Evolutionary conservation across 2,329 filamentous ascomycete species (phyloP), one percentile per base, ranked within the genome.

Genomic region (Phoma sp.): DNA sequence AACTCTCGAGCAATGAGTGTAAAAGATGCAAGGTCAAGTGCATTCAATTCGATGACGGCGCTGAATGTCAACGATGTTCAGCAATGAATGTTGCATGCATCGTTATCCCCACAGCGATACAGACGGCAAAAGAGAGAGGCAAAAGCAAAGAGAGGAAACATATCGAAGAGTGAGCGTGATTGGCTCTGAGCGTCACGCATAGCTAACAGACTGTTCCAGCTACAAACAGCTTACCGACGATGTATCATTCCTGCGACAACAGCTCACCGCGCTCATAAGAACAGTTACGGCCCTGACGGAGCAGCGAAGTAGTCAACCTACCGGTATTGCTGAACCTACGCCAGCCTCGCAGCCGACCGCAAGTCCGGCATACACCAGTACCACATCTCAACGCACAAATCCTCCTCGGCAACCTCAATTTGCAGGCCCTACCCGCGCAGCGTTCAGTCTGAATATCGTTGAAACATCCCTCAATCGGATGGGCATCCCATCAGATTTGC

Each of bases 381-480:
- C 22, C n/a, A 43, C 35, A 6, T 44, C 32, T 29, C 60, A 57
- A 22, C 51, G 53, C 29, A 33, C 45, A 3, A 44, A 37, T 8
- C 41, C 51, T 25, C 60, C 60, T 12, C 43, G 33, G 32, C 43
- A 64, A 43, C 61, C 63, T 41, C 59, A 63, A 21, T 66, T 66
- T 38, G 41, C 63, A 10, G 63, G 63, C 2, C 63, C 63, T 19
- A 66, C 63, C 3, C 60, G 62, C 22, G 60, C 63, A 13, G 62
- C 56, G 1, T 64, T 64, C 35, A 63, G 63, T 17, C 55, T 66
- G n/a, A 60, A 59, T 21, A 61, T 66, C n/a, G 61, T 63, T 2
- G 62, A 66, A 36, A 51, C 57, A 4, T 59, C 63, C 2, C 52
- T 66, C 5, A 50, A 53, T 29, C 55, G 52, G 7, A 61, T 66